Conservation (phyloP, 129 eudicot species). For the Tanacetum coccineum region DNA sequence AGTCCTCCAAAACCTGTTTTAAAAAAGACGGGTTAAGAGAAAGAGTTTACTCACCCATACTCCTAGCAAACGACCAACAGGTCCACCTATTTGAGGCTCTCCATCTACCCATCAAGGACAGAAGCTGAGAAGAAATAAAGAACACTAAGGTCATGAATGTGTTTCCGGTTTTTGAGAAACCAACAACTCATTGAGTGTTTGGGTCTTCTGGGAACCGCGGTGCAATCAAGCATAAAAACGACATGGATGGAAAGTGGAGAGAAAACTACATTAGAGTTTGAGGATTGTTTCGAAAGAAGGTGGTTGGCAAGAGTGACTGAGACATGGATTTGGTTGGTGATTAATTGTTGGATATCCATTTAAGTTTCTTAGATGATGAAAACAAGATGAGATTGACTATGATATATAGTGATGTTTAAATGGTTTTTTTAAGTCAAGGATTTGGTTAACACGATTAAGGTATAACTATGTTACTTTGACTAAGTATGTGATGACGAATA, state of each 20-base stretch:
- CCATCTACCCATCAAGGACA: background rate
- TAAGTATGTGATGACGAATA: too few species aligned
- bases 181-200: background rate
- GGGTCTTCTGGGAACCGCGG: background rate
- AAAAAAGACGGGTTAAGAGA: slow-evolving; percentile 6
- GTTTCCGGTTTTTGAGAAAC: background rate
- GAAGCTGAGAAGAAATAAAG: slow-evolving; percentile 9
- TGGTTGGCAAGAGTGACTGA: slow-evolving; percentile 1
- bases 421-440: too few species aligned
- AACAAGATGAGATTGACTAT: too few species aligned
- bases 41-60: background rate
- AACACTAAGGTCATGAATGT: background rate
- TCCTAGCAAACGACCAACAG: slow-evolving; percentile 1
- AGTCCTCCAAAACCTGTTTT: background rate
- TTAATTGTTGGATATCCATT: background rate
- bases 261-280: background rate
- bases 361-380: too few species aligned
- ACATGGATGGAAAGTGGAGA: slow-evolving; percentile 12
- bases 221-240: slow-evolving; percentile 3
- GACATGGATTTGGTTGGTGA: background rate
- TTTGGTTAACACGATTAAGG: too few species aligned
- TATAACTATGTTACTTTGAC: too few species aligned
- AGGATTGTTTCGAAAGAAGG: background rate
- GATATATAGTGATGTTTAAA: too few species aligned
- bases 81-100: background rate